These are phyloP conservation scores for Gracilariopsis chorda DNA, from an alignment of 23 red algal species.

Conservation along the genomic window DNA sequence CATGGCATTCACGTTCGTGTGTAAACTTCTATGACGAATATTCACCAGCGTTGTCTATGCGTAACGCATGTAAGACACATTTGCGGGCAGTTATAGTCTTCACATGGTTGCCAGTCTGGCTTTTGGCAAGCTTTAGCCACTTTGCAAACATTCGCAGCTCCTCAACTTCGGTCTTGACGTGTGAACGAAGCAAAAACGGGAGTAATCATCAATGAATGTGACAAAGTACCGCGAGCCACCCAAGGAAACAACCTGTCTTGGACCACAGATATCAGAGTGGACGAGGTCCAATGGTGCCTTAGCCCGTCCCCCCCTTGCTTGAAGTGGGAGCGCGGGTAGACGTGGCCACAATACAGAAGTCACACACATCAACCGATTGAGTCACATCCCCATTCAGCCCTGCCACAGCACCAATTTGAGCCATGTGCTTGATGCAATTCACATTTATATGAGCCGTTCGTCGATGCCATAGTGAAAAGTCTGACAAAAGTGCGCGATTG, in stretches of 20 bases:
- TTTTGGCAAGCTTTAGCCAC: neutral
- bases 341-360: neutral
- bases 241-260: neutral
- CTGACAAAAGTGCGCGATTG: neutral
- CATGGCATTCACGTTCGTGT: neutral
- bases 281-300: neutral
- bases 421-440: neutral
- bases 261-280: conserved; percentile 19
- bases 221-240: conserved; percentile 34
- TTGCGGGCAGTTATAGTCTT: neutral
- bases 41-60: conserved; percentile 40
- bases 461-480: conserved; percentile 11
- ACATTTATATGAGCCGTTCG: conserved; percentile 24
- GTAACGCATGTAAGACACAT: neutral
- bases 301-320: neutral
- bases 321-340: neutral
- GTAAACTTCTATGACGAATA: neutral
- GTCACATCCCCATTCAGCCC: neutral
- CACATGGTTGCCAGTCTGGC: neutral
- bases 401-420: neutral
- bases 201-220: conserved; percentile 29
- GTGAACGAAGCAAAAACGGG: neutral
- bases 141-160: neutral
- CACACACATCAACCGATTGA: too few relatives aligned
- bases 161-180: conserved; percentile 23